A percentile compares a stretch with the other conserved stretches of the same genome.
These are phyloP conservation scores for Coemansia sp. DNA, from an alignment of 192 early-diverging fungal genomes.

Conservation along the genomic window DNA sequence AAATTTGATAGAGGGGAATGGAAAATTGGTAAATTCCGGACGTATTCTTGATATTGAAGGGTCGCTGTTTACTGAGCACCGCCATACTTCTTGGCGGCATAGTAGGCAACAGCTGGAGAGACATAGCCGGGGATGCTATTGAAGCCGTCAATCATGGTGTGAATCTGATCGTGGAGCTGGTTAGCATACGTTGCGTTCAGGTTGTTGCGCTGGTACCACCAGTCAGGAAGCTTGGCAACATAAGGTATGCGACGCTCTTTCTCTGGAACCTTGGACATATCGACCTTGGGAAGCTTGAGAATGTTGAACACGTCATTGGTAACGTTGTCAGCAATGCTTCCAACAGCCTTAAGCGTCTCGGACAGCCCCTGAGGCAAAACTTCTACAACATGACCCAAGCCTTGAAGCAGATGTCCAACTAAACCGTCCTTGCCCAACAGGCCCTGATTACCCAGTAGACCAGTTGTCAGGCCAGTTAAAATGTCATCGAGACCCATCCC, in stretches of 20 bases:
- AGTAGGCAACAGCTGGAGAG: conserved; percentile 46
- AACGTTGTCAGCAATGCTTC: conserved; percentile 35
- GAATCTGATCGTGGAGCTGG: conserved; percentile 42
- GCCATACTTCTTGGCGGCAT: conserved; percentile 46
- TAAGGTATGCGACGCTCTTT: conserved; percentile 47
- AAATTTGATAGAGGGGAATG: too few species aligned
- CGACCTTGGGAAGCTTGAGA: conserved; percentile 45
- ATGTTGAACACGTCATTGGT: conserved; percentile 42
- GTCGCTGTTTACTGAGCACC: conserved; percentile 1
- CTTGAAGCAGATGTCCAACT: conserved; percentile 43
- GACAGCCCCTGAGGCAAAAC: conserved; percentile 44
- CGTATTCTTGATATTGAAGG: too few species aligned
- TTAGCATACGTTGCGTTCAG: conserved; percentile 48
- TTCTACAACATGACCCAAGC: conserved; percentile 44
- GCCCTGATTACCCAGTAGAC: conserved; percentile 36
- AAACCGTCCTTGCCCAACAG: conserved; percentile 38
- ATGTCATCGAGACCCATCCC: conserved; percentile 36
- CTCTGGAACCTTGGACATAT: conserved; percentile 43
- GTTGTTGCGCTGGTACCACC: conserved; percentile 48
- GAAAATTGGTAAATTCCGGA: too few species aligned
- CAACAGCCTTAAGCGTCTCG: conserved; percentile 49
- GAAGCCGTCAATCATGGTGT: conserved; percentile 48
- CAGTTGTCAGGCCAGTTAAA: conserved; percentile 31
- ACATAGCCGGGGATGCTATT: conserved; percentile 49
- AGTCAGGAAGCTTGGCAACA: conserved; percentile 33